Base-by-base conservation (phyloP, 106 monocot genomes). In the Phalaenopsis equestris region DNA sequence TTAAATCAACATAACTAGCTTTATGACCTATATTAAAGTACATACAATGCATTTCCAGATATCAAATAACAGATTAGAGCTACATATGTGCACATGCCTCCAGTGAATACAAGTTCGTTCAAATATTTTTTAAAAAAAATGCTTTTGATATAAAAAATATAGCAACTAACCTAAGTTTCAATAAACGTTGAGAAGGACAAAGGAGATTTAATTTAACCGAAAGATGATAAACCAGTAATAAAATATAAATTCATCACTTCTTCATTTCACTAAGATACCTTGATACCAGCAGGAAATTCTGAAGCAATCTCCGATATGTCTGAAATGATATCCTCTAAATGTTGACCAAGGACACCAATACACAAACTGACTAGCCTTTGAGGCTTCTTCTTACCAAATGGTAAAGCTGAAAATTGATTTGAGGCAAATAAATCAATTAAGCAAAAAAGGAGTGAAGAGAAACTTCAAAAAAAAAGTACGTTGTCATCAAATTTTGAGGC, bases 291-390 rank as follows among this genome's bases (percentile, higher is more conserved):
- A 8, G 96, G 91, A 80, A 96, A 82, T 73, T 78, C 83, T 77
- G 75, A 65, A 80, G 88, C 81, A 73, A 94, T 88, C 46, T 92
- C 91, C 61, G 79, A 42, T 78, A 96, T 85, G 80, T 94, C 91
- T 41, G 72, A 77, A 52, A 89, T 78, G 76, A 96, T 90, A 79
- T 92, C 93, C 70, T 96, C 94, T 18, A 96, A 78, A 87, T 94
- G 86, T 84, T 87, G 80, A n/a, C 94, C 96, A 79, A 96, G 84
- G 23, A 93, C 77, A 82, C 92, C 94, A 84, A 96, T 85, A 78
- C 96, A 96, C 81, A 96, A 86, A 72, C 87, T 92, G 21, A 96
- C 87, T 80, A 96, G 84, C 58, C 83, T 96, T 52, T 85, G 84
- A 67, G 96, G 94, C 56, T 80, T 89, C 12, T 65, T 70, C 79